Evolutionary conservation across 192 early-diverging fungal species (phyloP), one percentile per base, ranked within the genome.

Genomic region (Martensiomyces pterosporus): DNA sequence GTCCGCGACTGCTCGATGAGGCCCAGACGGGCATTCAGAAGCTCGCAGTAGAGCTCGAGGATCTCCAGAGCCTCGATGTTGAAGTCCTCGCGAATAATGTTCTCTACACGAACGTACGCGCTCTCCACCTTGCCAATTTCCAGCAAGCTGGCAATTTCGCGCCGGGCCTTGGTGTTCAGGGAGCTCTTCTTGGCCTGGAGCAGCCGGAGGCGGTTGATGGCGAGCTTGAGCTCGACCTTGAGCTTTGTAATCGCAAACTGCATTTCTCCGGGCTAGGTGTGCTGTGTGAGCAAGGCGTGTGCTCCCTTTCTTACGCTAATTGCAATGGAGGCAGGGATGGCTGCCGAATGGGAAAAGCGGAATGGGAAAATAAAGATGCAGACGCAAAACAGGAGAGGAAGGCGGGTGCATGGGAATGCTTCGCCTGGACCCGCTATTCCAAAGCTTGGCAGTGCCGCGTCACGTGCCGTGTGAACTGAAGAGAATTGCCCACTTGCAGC

Each of bases 51-150:
- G 17, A 95, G 81, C 58, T 95, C 91, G 27, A 97, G 67, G 26
- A 94, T 88, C 61, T 98, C 95, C 74, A 97, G 63, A 2, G 91
- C 95, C 61, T 98, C 95, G n/a, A 86, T 78, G 44, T 79, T 78
- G 41, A 88, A 85, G 76, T 98, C 95, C 47, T 97, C 93, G 14
- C 94, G 84, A 45, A 98, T 98, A 40, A 98, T 91, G 57, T 86
- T 79, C 47, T 98, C 93, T 8, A 90, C 90, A 44, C 90, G 71
- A 23, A 95, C 88, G 16, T 86, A 77, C 9, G 93, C 95, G 49
- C 85, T 90, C 51, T 90, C 87, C 27, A 79, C 79, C 47, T 97
- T 98, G 57, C 85, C 86, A 43, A 62, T 77, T 56, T 92, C 85
- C 9, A 98, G 58, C 7, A 97, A 73, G 6, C 52, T 43, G 0